These are phyloP conservation scores for Boletus speciosus DNA, from an alignment of 768 basidiomycete genomes.

Conservation along the genomic window DNA sequence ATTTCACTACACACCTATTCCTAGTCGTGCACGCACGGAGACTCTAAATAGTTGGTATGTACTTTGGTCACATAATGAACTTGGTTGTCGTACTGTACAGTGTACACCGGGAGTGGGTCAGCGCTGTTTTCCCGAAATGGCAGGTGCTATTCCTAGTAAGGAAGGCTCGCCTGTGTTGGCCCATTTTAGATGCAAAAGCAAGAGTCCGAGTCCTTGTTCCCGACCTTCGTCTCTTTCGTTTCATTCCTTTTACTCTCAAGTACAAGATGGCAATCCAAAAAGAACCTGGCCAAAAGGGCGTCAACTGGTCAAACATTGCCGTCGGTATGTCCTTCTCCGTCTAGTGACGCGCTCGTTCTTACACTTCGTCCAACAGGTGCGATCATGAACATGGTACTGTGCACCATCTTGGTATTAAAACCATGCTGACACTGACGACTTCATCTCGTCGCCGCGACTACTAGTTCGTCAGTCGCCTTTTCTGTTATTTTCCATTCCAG, in stretches of 20 bases:
- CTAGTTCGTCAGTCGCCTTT: constrained; percentile 44
- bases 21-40: constrained; percentile 24
- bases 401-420: constrained; percentile 32
- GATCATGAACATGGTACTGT: constrained; percentile 95
- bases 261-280: constrained; percentile 71
- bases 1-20: constrained; percentile 27
- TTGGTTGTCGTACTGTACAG: not conserved
- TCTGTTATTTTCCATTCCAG: not conserved
- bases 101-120: too few relatives aligned
- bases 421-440: constrained; percentile 6
- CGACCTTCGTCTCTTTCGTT: constrained; percentile 5
- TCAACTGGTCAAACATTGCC: constrained; percentile 94
- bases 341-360: constrained; percentile 20
- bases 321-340: constrained; percentile 59
- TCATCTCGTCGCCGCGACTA: not conserved
- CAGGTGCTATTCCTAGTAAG: constrained; percentile 3
- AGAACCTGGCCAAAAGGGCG: constrained; percentile 88
- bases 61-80: constrained; percentile 19
- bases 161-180: not conserved
- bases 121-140: not conserved
- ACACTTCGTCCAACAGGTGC: constrained; percentile 52
- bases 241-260: constrained; percentile 12
- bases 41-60: constrained; percentile 20
- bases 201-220: not conserved
- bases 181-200: constrained; percentile 10